Base-by-base conservation (phyloP, 2,329 filamentous ascomycete species). In the Ascochyta clinopodiicola region DNA sequence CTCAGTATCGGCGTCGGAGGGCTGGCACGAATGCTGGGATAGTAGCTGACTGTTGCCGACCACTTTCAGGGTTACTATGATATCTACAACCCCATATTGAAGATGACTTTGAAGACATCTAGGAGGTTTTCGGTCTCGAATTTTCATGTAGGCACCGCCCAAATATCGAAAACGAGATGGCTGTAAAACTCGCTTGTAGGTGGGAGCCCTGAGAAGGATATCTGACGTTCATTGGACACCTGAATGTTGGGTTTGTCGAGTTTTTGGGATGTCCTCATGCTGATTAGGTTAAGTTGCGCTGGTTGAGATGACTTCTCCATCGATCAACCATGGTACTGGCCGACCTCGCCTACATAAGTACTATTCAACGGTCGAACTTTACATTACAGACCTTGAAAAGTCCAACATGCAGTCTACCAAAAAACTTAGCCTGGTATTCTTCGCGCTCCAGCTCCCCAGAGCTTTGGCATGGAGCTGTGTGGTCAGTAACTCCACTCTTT, bases 1-100 rank as follows among this genome's bases (percentile, higher is more conserved):
- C 39, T 75, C 35, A 72, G 65, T 39, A 54, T 74, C 8, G 61
- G 60, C 39, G 45, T 66, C 6, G 67, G 62, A 13, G 69, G 69
- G 3, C 25, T 71, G 21, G 61, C 63, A 5, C 62, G 60, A 27
- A 61, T 67, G 57, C 31, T 71, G 27, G 62, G 67, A 15, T 67
- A 40, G 58, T 22, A 31, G 29, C 29, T 31, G 29, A 31, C 29
- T 12, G 12, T 31, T 13, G 12, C 29, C 12, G 15, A 31, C 29
- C 12, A 5, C 29, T 31, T 12, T 31, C 12, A 13, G 5, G 25
- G 9, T 8, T 8, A 10, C 9, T 29, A 10, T 5, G 9, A 29
- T 29, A 8, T 29, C 25, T 8, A 10, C 25, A 8, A 8, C 25
- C 12, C 12, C 1, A 6, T 31, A 6, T 31, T 31, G 2, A 31